Conservation (phyloP, 192 early-diverging fungal genomes). For the Chytriomyces sp. region DNA sequence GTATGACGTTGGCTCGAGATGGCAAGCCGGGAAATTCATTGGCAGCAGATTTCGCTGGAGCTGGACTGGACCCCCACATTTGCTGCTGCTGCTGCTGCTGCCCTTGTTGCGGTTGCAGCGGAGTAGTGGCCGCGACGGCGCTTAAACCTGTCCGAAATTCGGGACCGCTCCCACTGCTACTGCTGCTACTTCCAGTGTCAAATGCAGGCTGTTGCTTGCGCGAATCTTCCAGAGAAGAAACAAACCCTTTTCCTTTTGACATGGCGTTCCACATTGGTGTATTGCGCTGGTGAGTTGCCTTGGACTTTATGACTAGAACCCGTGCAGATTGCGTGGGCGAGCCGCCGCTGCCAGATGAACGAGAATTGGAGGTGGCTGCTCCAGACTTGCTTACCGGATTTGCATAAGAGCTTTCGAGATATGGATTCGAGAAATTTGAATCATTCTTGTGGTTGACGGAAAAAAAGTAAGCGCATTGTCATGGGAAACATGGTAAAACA, state of each 20-base stretch:
- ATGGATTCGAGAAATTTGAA: background rate
- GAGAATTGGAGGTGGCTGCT: conserved; percentile 44
- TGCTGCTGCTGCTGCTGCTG: background rate
- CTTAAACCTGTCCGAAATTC: conserved; percentile 13
- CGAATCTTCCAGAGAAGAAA: conserved; percentile 27
- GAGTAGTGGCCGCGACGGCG: background rate
- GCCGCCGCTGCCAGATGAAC: background rate
- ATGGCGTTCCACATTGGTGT: conserved; percentile 25
- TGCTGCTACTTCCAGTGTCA: conserved; percentile 17
- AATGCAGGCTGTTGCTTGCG: conserved; percentile 25
- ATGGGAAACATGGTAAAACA: background rate
- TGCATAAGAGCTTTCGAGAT: conserved; percentile 20
- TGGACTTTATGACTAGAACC: conserved; percentile 76
- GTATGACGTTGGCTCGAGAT: background rate
- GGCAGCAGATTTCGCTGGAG: conserved; percentile 3
- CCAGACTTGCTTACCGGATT: conserved; percentile 41
- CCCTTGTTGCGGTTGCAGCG: background rate
- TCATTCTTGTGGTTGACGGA: conserved; percentile 14
- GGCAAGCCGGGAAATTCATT: conserved; percentile 11
- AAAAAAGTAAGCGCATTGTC: conserved; percentile 23
- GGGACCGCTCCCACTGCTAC: conserved; percentile 20
- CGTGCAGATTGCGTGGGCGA: conserved; percentile 46
- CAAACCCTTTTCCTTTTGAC: conserved; percentile 37
- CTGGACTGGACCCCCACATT: background rate
- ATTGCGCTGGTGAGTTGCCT: conserved; percentile 54